Percentiles rank a stretch among this genome's conserved stretches.
These are phyloP conservation scores for Pestalotiopsis sp. DNA, from an alignment of 2,329 filamentous ascomycete species.

Conservation along the genomic window DNA sequence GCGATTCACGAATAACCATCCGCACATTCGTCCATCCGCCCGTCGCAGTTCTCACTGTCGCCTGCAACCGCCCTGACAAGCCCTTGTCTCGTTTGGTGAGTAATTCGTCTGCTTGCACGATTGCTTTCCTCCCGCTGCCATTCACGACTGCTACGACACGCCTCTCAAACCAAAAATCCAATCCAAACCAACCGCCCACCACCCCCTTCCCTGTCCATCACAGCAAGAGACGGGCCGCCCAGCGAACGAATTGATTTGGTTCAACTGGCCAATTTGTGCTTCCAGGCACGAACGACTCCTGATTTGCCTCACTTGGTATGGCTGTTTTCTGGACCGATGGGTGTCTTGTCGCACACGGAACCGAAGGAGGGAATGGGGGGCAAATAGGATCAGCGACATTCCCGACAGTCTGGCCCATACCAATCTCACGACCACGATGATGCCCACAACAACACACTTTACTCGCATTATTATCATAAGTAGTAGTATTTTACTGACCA, in stretches of 20 bases:
- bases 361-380: constrained; percentile 11
- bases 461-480: not conserved
- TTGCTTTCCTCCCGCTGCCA: not conserved
- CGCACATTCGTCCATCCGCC: not conserved
- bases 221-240: constrained; percentile 1
- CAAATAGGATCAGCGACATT: constrained; percentile 16
- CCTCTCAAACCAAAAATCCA: not conserved
- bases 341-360: constrained; percentile 1
- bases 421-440: constrained; percentile 5
- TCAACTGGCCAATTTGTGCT: constrained; percentile 3
- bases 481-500: constrained; percentile 15
- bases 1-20: not conserved
- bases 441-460: constrained; percentile 6
- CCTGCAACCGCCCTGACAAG: not conserved
- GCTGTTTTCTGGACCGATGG: not conserved
- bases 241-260: constrained; percentile 8
- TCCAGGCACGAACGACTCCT: constrained; percentile 7
- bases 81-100: not conserved
- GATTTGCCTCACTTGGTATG: constrained; percentile 11
- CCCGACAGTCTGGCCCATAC: constrained; percentile 20
- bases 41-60: not conserved
- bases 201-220: constrained; percentile 1
- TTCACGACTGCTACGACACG: not conserved
- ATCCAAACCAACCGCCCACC: not conserved
- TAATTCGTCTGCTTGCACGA: not conserved